Evolutionary conservation across 345 rosid genomes (phyloP), one percentile per base, ranked within the genome.

Genomic region (Citrus mangshanensis): DNA sequence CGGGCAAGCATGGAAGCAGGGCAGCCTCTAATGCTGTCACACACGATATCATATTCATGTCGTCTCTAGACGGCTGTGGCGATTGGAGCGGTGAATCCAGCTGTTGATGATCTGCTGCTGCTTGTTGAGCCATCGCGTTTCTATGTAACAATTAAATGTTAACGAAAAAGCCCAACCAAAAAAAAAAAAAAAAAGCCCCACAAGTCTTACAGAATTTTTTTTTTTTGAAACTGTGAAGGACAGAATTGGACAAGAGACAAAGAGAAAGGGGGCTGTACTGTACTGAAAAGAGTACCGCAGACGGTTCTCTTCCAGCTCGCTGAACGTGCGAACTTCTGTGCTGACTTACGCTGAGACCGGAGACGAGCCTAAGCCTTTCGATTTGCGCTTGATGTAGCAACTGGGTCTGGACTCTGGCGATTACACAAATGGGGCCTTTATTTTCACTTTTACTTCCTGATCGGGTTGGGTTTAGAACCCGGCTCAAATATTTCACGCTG

Each of bases 1-100:
- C 99, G 3, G 98, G 99, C 75, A 96, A 87, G 88, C 99, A 96
- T 0, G 99, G 99, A 19, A 96, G 91, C 84, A 96, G 82, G 82
- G 97, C 95, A 32, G 92, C 88, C 85, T 94, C 97, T 63, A 94
- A 85, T 2, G 97, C 93, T 79, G 87, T 88, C 75, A 94, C 99
- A 61, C 93, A 92, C 5, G 87, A 87, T 72, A 93, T 70, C 86
- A 93, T 91, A 73, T 94, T 70, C 86, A 93, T 91, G 75, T 94
- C 95, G 8, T 93, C 97, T 40, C 79, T 83, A 5, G 87, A 78
- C 73, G 79, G n/a, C 19, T 82, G 87, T 6, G 82, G 76, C 21
- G 88, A 78, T 2, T 83, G 84, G 34, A 78, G 77, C 71, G 81
- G 88, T 38, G 88, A 82, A 37, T 86, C 88, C 67, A 49, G 85